Percentiles rank a stretch among this genome's conserved stretches.
Conservation (phyloP, 495 filamentous ascomycete genomes). For the Tricharina praecox region DNA sequence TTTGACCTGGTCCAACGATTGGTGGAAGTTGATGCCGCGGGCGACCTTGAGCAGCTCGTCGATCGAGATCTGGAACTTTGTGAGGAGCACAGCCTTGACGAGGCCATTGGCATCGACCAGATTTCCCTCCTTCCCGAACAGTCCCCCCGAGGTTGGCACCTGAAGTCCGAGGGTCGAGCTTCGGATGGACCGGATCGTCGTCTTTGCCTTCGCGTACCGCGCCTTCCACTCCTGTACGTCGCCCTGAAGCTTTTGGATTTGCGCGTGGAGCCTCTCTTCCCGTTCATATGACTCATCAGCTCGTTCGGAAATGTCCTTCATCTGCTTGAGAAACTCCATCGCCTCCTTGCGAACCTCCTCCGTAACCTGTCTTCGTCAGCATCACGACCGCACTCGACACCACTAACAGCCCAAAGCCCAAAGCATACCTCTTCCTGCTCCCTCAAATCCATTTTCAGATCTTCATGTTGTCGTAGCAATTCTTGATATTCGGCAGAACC, state of each 20-base stretch:
- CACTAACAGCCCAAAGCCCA: too few species aligned
- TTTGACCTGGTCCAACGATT: slow-evolving; percentile 66
- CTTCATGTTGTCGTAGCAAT: slow-evolving; percentile 43
- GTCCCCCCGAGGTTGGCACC: slow-evolving; percentile 37
- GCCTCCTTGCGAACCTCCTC: slow-evolving; percentile 79
- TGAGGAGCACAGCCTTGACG: slow-evolving; percentile 80
- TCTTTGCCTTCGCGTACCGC: slow-evolving; percentile 72
- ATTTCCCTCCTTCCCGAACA: slow-evolving; percentile 49
- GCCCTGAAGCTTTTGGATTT: slow-evolving; percentile 56
- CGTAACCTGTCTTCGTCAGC: slow-evolving; percentile 40
- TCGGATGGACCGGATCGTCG: slow-evolving; percentile 65
- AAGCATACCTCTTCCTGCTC: slow-evolving; percentile 42
- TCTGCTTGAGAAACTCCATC: slow-evolving; percentile 67
- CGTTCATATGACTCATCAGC: slow-evolving; percentile 61
- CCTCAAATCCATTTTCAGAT: slow-evolving; percentile 48
- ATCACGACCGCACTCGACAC: neutral
- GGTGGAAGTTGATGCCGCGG: slow-evolving; percentile 50
- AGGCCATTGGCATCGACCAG: slow-evolving; percentile 57
- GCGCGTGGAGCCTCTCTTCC: slow-evolving; percentile 56
- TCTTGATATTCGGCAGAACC: slow-evolving; percentile 35
- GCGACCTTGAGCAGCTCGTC: slow-evolving; percentile 77
- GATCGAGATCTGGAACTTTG: slow-evolving; percentile 85
- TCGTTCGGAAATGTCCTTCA: slow-evolving; percentile 68
- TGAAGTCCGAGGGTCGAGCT: slow-evolving; percentile 61
- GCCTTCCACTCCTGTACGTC: slow-evolving; percentile 78